Evolutionary conservation across 768 basidiomycete genomes (phyloP).

Genomic region (Candolleomyces eurysporus): DNA sequence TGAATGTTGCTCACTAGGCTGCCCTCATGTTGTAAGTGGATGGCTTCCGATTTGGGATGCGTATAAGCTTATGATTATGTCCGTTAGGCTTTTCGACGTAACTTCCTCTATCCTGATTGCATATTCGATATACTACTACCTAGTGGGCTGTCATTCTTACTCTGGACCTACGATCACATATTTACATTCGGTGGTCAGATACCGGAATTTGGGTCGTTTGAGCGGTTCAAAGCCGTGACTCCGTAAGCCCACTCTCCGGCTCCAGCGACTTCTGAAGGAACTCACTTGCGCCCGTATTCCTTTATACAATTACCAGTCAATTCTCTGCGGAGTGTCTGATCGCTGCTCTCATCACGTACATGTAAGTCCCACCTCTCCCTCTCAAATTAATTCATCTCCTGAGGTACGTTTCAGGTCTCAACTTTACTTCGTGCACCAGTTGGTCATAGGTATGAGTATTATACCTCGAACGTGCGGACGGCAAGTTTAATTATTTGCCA

Average conservation of each 20-base stretch:
- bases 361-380: constrained; percentile 22
- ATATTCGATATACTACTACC: constrained; percentile 44
- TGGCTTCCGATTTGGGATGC: neutral
- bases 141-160: constrained; percentile 24
- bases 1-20: constrained; percentile 15
- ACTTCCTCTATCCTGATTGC: constrained; percentile 38
- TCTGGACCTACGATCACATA: neutral
- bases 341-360: constrained; percentile 41
- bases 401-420: constrained; percentile 32
- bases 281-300: too few relatives aligned
- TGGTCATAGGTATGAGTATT: constrained; percentile 29
- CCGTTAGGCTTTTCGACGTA: constrained; percentile 33
- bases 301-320: constrained; percentile 7
- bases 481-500: constrained; percentile 3
- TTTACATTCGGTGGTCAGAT: constrained; percentile 24
- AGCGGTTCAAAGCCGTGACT: constrained; percentile 36
- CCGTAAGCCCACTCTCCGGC: constrained; percentile 24
- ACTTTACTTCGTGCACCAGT: constrained; percentile 41
- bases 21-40: constrained; percentile 24
- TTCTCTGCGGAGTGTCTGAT: constrained; percentile 41
- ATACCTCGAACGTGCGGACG: neutral
- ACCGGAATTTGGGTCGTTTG: constrained; percentile 40
- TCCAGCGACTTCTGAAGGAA: neutral
- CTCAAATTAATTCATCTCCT: neutral
- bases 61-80: neutral